Conservation (phyloP, 2,329 filamentous ascomycete species). For the Acrocalymma vagum region DNA sequence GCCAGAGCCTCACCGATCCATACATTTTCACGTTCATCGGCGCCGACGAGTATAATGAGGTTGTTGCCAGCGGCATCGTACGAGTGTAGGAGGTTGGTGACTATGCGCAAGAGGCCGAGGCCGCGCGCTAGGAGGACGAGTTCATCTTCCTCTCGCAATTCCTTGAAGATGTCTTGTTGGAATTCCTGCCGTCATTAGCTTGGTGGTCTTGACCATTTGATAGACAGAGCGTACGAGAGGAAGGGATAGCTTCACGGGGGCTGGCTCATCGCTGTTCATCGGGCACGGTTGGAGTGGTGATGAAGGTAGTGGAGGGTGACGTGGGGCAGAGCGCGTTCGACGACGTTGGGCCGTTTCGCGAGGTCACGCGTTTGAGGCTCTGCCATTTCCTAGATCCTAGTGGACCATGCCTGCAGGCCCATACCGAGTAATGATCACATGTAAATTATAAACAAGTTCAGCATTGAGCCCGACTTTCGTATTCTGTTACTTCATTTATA, state of each 20-base stretch:
- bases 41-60: slow-evolving; percentile 85
- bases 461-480: too few species aligned
- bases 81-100: slow-evolving; percentile 95
- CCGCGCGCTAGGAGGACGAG: slow-evolving; percentile 91
- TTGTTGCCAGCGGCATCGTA: slow-evolving; percentile 97
- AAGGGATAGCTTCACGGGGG: slow-evolving; percentile 81
- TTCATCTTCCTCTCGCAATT: slow-evolving; percentile 81
- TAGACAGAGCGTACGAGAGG: slow-evolving; percentile 65
- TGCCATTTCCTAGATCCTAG: too few species aligned
- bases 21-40: slow-evolving; percentile 90
- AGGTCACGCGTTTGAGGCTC: slow-evolving; percentile 27
- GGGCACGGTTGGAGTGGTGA: slow-evolving; percentile 25
- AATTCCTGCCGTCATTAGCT: slow-evolving; percentile 68
- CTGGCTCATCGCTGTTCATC: slow-evolving; percentile 52
- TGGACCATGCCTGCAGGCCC: too few species aligned
- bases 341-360: slow-evolving; percentile 21
- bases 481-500: too few species aligned
- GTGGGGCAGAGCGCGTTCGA: slow-evolving; percentile 18
- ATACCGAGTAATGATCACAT: too few species aligned
- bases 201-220: slow-evolving; percentile 4
- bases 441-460: too few species aligned
- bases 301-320: slow-evolving; percentile 24
- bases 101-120: slow-evolving; percentile 87
- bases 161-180: slow-evolving; percentile 89
- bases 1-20: slow-evolving; percentile 97